Evolutionary conservation across 345 rosid species (phyloP).

Genomic region (Eucalyptus erythrocorys): DNA sequence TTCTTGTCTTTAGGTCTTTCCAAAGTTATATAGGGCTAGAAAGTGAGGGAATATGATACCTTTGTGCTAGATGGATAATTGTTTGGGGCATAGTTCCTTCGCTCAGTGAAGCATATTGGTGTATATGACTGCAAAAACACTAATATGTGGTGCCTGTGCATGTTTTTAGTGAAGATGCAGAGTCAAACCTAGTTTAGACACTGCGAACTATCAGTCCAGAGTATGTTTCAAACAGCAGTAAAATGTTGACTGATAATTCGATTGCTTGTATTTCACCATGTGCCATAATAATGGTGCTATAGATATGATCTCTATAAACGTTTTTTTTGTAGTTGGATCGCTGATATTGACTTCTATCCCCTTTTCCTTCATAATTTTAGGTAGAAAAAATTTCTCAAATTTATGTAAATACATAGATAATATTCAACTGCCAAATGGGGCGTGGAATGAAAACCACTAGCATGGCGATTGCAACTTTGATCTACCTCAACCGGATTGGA

Average conservation of each 20-base stretch:
- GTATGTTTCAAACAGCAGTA: neutral
- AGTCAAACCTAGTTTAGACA: neutral
- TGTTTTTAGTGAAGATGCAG: neutral
- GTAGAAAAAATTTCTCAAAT: conserved; percentile 75
- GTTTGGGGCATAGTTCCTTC: neutral
- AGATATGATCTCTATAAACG: neutral
- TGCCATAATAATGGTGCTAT: neutral
- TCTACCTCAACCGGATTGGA: conserved; percentile 81
- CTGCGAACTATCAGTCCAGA: neutral
- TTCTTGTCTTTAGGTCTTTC: neutral
- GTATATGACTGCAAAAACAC: neutral
- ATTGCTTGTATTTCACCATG: neutral
- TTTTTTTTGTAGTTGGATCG: neutral
- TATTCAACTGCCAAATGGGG: conserved; percentile 98
- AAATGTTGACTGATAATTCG: neutral
- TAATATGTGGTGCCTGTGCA: neutral
- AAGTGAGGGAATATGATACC: neutral
- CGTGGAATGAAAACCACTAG: conserved; percentile 96
- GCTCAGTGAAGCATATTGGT: neutral
- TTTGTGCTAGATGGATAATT: neutral
- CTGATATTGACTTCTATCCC: neutral
- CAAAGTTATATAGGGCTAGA: neutral
- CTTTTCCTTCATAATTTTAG: conserved; percentile 22
- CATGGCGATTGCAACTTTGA: conserved; percentile 92
- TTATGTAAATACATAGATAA: conserved; percentile 49